Conservation (phyloP, 108 stramenopile genomes). For the Schizochytrium sp. region DNA sequence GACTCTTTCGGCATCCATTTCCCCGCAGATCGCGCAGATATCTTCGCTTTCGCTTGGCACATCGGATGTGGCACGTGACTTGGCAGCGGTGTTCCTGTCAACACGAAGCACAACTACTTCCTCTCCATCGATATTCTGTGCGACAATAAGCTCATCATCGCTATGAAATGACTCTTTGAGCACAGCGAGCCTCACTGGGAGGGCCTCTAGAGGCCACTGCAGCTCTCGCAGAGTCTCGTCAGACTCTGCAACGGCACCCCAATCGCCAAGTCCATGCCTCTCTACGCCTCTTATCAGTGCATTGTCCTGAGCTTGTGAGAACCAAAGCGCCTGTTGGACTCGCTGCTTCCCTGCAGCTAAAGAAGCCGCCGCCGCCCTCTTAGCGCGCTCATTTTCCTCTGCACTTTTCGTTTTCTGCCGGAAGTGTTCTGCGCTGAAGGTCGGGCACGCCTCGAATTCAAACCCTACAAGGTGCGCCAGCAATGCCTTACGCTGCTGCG, state of each 20-base stretch:
- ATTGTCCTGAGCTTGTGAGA: slow-evolving; percentile 18
- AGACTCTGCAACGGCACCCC: slow-evolving; percentile 26
- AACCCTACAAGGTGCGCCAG: slow-evolving; percentile 24
- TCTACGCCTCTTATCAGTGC: slow-evolving; percentile 4
- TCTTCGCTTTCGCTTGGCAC: slow-evolving; percentile 12
- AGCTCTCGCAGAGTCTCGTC: neutral
- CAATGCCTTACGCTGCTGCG: too few relatives aligned
- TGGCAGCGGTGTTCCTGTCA: neutral
- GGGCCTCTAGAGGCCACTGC: slow-evolving; percentile 3
- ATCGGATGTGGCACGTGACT: neutral
- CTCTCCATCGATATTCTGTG: neutral
- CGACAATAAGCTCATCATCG: neutral
- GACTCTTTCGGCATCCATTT: neutral
- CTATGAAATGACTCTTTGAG: neutral
- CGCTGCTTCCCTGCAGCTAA: slow-evolving; percentile 18
- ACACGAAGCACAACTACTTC: slow-evolving; percentile 15
- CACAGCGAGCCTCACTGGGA: slow-evolving; percentile 38
- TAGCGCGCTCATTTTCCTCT: slow-evolving; percentile 37
- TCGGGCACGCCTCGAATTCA: slow-evolving; percentile 44
- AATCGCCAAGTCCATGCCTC: slow-evolving; percentile 18
- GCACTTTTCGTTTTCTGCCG: neutral
- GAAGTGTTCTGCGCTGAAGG: neutral
- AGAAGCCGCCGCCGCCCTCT: slow-evolving; percentile 36
- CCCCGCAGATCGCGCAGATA: neutral
- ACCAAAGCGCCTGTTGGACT: slow-evolving; percentile 25